Base-by-base conservation (phyloP, 2,329 filamentous ascomycete genomes). In the Fusarium hostae region DNA sequence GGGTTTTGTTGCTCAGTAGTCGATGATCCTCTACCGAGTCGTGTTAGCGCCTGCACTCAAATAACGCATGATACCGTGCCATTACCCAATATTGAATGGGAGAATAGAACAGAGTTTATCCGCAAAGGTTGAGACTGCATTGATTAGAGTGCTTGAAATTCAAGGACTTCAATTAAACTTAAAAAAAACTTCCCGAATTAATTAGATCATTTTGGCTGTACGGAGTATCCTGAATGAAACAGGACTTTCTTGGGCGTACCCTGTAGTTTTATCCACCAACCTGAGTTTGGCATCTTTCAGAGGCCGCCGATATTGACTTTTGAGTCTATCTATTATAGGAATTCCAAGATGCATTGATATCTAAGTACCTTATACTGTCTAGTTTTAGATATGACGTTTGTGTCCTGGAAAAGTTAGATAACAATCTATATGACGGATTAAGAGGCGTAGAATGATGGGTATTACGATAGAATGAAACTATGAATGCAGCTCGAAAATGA, bases 131-230 rank as follows among this genome's bases (percentile, higher is more conserved):
- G 8, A 34, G n/a, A 34, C 9, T 26, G 30, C 35, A 12, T 34
- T 4, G 2, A 20, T 26, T 35, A 15, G 8, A 35, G 47, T 26
- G 22, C 9, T 15, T 15, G 9, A 5, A 3, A 1, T 24, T 13
- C 1, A 3, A 51, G 11, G 22, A 18, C 3, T 10, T 24, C 2
- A 26, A 35, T 51, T 26, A 20, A 24, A 26, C n/a, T 34, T 35
- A 20, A 1, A 32, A 2, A 32, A 12, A 30, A 10, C n/a, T n/a
- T 3, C 5, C 12, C 9, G 1, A 5, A 7, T 13, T 6, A 5
- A 35, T 13, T 5, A 16, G 0, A 32, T 11, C 8, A 3, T n/a
- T n/a, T 5, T 28, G 30, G 9, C 3, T 2, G 15, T 8, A 16
- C 26, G 44, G 26, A 22, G 26, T n/a, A 30, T 47, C 10, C 10